Conservation (phyloP, 345 rosid species). For the Balakata baccata region DNA sequence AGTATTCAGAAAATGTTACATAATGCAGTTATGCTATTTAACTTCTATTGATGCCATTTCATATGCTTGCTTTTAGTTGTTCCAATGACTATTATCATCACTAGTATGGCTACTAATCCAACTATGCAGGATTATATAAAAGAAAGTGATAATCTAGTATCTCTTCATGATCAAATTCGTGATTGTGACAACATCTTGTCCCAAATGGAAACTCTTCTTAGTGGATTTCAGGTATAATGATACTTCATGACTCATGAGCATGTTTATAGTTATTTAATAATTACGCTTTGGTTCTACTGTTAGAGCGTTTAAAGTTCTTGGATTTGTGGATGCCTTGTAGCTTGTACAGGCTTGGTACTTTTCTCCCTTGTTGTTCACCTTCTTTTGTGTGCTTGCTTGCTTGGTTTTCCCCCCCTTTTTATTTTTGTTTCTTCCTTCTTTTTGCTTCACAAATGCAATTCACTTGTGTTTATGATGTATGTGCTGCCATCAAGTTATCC, state of each 20-base stretch:
- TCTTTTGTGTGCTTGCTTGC: neutral
- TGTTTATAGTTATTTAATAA: neutral
- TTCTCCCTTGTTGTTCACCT: neutral
- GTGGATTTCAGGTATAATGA: slow-evolving; percentile 83
- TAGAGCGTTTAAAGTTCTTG: neutral
- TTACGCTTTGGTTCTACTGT: neutral
- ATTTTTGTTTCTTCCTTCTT: neutral
- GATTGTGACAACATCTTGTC: slow-evolving; percentile 89
- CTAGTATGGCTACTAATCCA: slow-evolving; percentile 12
- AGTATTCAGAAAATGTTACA: neutral
- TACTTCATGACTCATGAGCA: neutral
- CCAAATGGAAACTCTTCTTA: slow-evolving; percentile 93
- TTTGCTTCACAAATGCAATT: neutral
- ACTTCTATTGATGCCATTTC: neutral
- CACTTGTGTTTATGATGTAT: neutral
- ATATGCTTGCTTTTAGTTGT: neutral
- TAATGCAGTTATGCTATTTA: neutral
- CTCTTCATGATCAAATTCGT: slow-evolving; percentile 94
- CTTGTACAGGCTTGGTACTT: neutral
- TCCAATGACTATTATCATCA: neutral
- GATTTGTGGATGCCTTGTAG: neutral
- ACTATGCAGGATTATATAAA: slow-evolving; percentile 79
- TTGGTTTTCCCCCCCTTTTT: neutral
- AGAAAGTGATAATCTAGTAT: slow-evolving; percentile 93
- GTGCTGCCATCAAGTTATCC: neutral